Conservation (phyloP, 768 basidiomycete genomes). For the Mycena rebaudengoi region DNA sequence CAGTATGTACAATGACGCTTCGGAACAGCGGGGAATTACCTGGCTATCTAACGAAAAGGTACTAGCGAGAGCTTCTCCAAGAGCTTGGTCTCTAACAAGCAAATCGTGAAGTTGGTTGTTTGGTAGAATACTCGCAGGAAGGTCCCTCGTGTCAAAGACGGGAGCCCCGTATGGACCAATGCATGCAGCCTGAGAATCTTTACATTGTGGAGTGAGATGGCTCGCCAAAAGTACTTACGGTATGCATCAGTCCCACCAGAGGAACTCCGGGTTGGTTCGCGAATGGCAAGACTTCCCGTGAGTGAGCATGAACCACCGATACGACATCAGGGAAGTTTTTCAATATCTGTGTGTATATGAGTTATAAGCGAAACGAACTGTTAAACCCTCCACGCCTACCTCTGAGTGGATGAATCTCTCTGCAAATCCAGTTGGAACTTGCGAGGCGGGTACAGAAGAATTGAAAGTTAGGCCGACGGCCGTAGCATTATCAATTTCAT, state of each 20-base stretch:
- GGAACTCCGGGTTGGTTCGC: slow-evolving; percentile 23
- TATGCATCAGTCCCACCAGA: slow-evolving; percentile 25
- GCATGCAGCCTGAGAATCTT: neutral
- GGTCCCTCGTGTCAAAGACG: slow-evolving; percentile 25
- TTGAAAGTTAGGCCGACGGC: slow-evolving; percentile 29
- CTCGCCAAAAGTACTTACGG: slow-evolving; percentile 6
- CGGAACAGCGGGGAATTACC: neutral
- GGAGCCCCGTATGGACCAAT: slow-evolving; percentile 25
- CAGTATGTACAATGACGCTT: neutral
- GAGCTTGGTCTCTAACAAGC: slow-evolving; percentile 22
- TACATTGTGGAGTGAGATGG: neutral
- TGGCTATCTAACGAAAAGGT: slow-evolving; percentile 22
- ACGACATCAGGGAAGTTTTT: slow-evolving; percentile 30
- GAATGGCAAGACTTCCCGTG: slow-evolving; percentile 29
- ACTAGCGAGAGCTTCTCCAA: slow-evolving; percentile 28
- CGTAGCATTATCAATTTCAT: slow-evolving; percentile 31
- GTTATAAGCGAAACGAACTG: neutral
- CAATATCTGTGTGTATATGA: slow-evolving; percentile 15
- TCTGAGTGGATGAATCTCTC: slow-evolving; percentile 34
- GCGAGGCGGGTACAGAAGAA: slow-evolving; percentile 23
- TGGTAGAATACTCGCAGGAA: slow-evolving; percentile 21
- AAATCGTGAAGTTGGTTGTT: slow-evolving; percentile 22
- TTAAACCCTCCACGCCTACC: slow-evolving; percentile 8
- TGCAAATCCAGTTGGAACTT: slow-evolving; percentile 28
- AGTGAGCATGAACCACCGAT: slow-evolving; percentile 26